phyloP scores from a whole-genome alignment of 345 rosid genomes.

The Populus tremula region DNA sequence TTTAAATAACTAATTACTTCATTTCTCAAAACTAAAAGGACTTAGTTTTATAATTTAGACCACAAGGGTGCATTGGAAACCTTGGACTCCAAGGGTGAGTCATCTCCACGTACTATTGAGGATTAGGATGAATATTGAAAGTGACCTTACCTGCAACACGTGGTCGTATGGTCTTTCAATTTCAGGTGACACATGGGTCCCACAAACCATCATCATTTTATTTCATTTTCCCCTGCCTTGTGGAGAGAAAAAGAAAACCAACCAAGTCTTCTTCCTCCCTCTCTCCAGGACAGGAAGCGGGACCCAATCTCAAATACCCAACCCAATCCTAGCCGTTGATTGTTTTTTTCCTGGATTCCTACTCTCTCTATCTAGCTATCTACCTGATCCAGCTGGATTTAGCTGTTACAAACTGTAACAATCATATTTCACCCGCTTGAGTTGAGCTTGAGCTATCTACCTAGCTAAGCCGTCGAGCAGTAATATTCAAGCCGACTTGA shows the following conservation, averaged over 20 bases:
- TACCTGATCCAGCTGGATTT: neutral
- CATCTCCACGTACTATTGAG: neutral
- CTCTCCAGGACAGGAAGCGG: neutral
- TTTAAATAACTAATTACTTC: too few species aligned
- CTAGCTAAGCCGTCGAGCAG: neutral
- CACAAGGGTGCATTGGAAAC: neutral
- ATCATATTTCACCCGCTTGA: neutral
- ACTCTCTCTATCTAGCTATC: neutral
- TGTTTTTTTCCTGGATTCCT: neutral
- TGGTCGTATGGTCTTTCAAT: neutral
- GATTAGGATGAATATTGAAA: neutral
- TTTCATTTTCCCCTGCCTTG: neutral
- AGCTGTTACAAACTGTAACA: neutral
- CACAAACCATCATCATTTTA: neutral
- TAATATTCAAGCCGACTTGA: neutral
- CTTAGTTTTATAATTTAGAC: neutral
- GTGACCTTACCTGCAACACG: neutral
- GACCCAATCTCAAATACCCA: neutral
- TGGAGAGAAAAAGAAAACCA: neutral
- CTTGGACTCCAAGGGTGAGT: neutral
- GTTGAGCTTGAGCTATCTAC: neutral
- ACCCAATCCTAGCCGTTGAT: neutral
- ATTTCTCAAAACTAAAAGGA: neutral
- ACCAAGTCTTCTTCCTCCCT: neutral
- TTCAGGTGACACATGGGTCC: neutral